Conservation (phyloP, 2,329 filamentous ascomycete species). For the Cladophialophora carrionii region DNA sequence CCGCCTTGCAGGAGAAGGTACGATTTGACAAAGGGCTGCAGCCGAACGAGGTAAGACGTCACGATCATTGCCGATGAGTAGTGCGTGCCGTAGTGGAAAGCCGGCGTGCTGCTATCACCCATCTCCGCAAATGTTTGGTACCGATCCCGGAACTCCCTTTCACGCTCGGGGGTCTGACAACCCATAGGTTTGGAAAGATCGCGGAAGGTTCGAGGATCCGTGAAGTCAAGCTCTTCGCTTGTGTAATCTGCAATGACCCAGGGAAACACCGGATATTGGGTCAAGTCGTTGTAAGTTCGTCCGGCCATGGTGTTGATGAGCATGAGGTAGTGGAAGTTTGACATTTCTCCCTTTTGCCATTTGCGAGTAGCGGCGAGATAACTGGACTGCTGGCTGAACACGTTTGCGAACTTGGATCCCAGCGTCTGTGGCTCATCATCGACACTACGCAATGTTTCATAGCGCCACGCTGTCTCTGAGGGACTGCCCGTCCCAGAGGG, state of each 20-base stretch:
- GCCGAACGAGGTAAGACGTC: conserved; percentile 88
- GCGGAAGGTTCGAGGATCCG: conserved; percentile 80
- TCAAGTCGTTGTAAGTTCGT: conserved; percentile 95
- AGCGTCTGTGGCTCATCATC: conserved; percentile 68
- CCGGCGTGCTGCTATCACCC: conserved; percentile 71
- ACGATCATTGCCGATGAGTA: conserved; percentile 99
- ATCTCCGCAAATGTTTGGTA: conserved; percentile 91
- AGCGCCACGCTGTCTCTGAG: conserved; percentile 86
- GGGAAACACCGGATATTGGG: conserved; percentile 96
- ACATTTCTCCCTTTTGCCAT: conserved; percentile 93
- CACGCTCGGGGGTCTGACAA: conserved; percentile 75
- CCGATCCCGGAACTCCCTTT: conserved; percentile 77
- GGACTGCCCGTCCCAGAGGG: conserved; percentile 64
- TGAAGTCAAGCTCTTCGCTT: conserved; percentile 86
- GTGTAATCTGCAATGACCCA: conserved; percentile 97
- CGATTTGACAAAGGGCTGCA: conserved; percentile 95
- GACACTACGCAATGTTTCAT: conserved; percentile 77
- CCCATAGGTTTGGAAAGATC: conserved; percentile 97
- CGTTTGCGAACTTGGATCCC: conserved; percentile 85
- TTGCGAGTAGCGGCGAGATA: conserved; percentile 83
- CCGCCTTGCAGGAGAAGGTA: conserved; percentile 95
- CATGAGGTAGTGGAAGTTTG: conserved; percentile 99
- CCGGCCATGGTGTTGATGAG: conserved; percentile 97
- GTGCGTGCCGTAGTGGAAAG: conserved; percentile 97
- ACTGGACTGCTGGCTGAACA: conserved; percentile 80